Conservation (phyloP, 2,329 filamentous ascomycete species). For the Ophiostoma piceae region DNA sequence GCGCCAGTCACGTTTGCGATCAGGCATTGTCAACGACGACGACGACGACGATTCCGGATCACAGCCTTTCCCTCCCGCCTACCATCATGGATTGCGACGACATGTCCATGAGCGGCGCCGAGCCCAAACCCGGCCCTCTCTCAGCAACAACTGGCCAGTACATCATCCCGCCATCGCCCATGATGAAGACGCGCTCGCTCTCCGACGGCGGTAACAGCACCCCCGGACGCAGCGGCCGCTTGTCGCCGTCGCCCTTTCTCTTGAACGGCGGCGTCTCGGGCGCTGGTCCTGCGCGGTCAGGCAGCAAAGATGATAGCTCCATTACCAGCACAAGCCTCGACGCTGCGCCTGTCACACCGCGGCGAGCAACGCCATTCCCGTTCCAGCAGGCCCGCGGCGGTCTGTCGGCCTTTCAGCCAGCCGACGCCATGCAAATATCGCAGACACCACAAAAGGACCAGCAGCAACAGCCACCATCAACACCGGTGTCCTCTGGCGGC, state of each 20-base stretch:
- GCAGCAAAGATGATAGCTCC: slow-evolving; percentile 63
- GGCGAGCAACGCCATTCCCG: slow-evolving; percentile 42
- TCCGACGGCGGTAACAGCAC: slow-evolving; percentile 56
- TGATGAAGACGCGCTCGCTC: slow-evolving; percentile 55
- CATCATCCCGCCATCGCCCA: slow-evolving; percentile 36
- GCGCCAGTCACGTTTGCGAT: neutral
- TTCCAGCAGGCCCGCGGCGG: slow-evolving; percentile 55
- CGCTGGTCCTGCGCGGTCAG: slow-evolving; percentile 40
- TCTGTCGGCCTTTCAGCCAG: slow-evolving; percentile 61
- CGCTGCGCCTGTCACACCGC: slow-evolving; percentile 58
- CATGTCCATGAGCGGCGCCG: slow-evolving; percentile 25
- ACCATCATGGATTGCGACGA: slow-evolving; percentile 29
- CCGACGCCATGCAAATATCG: slow-evolving; percentile 15
- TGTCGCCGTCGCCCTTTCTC: slow-evolving; percentile 55
- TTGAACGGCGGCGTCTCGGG: slow-evolving; percentile 36
- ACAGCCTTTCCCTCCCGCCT: neutral
- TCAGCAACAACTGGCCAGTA: neutral
- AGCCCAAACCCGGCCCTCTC: neutral
- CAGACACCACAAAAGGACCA: slow-evolving; percentile 33
- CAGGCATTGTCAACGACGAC: neutral
- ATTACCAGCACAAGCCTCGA: slow-evolving; percentile 38
- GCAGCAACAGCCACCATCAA: slow-evolving; percentile 18
- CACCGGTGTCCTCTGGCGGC: slow-evolving; percentile 19
- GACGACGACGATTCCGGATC: neutral
- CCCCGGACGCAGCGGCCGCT: slow-evolving; percentile 37